Evolutionary conservation across 106 monocot species (phyloP).

Genomic region (Agapanthus africanus): DNA sequence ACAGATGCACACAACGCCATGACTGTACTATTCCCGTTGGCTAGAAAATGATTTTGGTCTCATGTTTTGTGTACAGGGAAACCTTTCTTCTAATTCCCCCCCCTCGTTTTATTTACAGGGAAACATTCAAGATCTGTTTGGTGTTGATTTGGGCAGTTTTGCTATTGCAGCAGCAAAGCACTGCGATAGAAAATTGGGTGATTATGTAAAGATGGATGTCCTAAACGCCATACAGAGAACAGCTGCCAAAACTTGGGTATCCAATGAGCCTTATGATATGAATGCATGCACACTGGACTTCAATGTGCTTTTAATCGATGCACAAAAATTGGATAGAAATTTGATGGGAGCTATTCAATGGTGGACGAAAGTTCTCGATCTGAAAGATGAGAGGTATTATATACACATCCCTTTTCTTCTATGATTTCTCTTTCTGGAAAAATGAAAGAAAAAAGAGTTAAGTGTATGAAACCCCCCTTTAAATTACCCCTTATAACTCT

Average conservation of each 20-base stretch:
- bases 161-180: slow-evolving; percentile 49
- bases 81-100: too few relatives aligned
- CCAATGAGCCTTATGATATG: slow-evolving; percentile 48
- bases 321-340: slow-evolving; percentile 23
- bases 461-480: too few relatives aligned
- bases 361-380: slow-evolving; percentile 66
- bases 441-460: too few relatives aligned
- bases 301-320: slow-evolving; percentile 54
- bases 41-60: not conserved
- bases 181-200: slow-evolving; percentile 47
- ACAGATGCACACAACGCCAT: too few relatives aligned
- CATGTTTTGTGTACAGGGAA: too few relatives aligned
- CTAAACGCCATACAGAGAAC: slow-evolving; percentile 73
- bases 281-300: slow-evolving; percentile 55
- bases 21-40: too few relatives aligned
- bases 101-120: slow-evolving; percentile 49
- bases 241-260: slow-evolving; percentile 60
- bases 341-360: slow-evolving; percentile 34
- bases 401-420: not conserved
- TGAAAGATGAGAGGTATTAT: slow-evolving; percentile 29
- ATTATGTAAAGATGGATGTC: slow-evolving; percentile 51
- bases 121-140: slow-evolving; percentile 62
- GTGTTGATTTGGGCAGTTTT: slow-evolving; percentile 42
- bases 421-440: slow-evolving; percentile 1
- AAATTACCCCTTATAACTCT: too few relatives aligned